Evolutionary conservation across 495 filamentous ascomycete genomes (phyloP), one percentile per base, ranked within the genome.

Genomic region (Xanthoparmelia taractica): DNA sequence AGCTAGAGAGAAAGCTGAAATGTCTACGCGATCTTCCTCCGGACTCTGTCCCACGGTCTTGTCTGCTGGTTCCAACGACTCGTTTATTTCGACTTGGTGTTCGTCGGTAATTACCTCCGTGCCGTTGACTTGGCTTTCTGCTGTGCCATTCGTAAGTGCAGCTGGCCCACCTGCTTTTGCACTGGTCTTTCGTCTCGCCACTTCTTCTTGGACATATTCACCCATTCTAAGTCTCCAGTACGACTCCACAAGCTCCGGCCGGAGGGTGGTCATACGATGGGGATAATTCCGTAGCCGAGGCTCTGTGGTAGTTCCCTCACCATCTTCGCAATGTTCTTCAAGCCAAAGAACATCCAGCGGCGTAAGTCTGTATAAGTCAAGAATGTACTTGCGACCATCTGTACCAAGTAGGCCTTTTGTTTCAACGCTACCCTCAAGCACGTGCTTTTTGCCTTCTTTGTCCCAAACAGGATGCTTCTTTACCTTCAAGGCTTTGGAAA

Each of bases 381-480:
- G 85, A 17, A 96, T 93, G 72, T 99, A 99, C 72, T 96, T 97
- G 64, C 95, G 79, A 27, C 92, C 94, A 71, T 99, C 95, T 1
- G 95, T 97, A n/a, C 95, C 95, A 54, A 97, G 77, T 12, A 99
- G 81, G 33, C 95, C 95, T 80, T 99, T 99, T 29, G 95, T 99
- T 77, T 99, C 95, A 34, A 99, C 91, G 69, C 92, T 97, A 33
- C 87, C 90, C 74, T 97, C 95, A 17, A 99, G 83, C 36, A 97
- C 90, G 71, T 95, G 91, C 25, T 87, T 85, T 77, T 91, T 88
- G 67, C 83, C 84, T 60, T 96, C 90, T 79, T 96, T 97, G 76
- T 99, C 95, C 95, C 95, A 99, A 31, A 97, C 95, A 33, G 91
- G 78, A 74, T 99, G 95, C 78, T 87, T 89, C 85, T 99, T 97